Base-by-base conservation (phyloP, 2,329 filamentous ascomycete species). In the Knufia petricola region DNA sequence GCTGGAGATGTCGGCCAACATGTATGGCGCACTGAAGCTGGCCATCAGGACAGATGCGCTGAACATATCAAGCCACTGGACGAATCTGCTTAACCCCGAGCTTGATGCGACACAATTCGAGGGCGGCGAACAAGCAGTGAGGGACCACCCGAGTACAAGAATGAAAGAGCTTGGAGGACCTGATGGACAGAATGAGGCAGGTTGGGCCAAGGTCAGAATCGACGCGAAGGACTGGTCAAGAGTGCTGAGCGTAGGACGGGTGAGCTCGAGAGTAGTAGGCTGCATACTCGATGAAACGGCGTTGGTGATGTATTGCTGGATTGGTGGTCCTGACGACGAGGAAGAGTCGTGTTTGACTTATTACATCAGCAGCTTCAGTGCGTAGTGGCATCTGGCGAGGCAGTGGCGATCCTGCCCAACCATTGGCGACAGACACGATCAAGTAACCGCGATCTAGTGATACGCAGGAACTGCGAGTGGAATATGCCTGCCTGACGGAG, bases 201-300 rank as follows among this genome's bases (percentile, higher is more conserved):
- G 80, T 39, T 96, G 90, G 87, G 87, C 88, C 1, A 87, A 79
- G 20, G 90, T 96, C 30, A 76, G 86, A 46, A 88, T 96, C 20
- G 92, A 96, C 67, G 92, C 88, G 28, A 84, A 81, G 64, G 92
- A 98, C 64, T 96, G 92, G 90, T 87, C 87, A 26, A 81, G 79
- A 57, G 90, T 96, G n/a, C 73, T 98, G 56, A 94, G 87, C 64
- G 89, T 96, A 10, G 90, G 90, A 1, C 75, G 89, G 44, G 69
- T 96, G 24, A 90, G 92, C 58, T 90, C 88, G 1, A 77, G 87
- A 57, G 90, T 96, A 45, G 92, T 96, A 70, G 92, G 89, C 49
- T 95, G 89, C 48, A 70, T 72, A 31, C 63, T 72, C 46, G 64
- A 71, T 46, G 67, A 71, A 21, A 70, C 65, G 9, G 69, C 68